Evolutionary conservation across 192 early-diverging fungal genomes (phyloP).

Genomic region (Fimicolochytrium jonesii): DNA sequence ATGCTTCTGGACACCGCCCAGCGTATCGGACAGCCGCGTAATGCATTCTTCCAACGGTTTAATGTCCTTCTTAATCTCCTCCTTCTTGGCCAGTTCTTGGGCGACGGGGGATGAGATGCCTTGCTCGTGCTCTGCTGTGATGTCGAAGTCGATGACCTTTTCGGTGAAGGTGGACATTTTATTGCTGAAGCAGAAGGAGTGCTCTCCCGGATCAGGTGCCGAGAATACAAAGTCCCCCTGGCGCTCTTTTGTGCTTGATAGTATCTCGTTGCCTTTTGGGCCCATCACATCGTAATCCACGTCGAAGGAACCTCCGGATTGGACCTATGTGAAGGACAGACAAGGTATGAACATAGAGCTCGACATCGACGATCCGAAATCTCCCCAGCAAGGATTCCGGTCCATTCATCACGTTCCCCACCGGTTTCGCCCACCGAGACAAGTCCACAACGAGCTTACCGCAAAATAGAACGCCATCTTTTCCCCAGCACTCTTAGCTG

Average conservation of each 20-base stretch:
- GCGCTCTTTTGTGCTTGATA: constrained; percentile 80
- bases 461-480: constrained; percentile 98
- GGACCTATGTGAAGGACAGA: constrained; percentile 57
- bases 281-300: constrained; percentile 87
- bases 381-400: no score
- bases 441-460: constrained; percentile 50
- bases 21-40: constrained; percentile 48
- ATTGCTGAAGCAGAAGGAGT: constrained; percentile 97
- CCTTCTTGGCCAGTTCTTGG: constrained; percentile 4
- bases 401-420: no score
- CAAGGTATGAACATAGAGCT: not conserved
- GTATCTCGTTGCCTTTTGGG: constrained; percentile 63
- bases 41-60: constrained; percentile 51
- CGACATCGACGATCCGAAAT: no score
- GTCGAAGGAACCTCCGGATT: constrained; percentile 95
- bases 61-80: constrained; percentile 45
- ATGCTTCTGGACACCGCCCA: constrained; percentile 70
- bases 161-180: constrained; percentile 90
- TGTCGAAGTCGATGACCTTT: constrained; percentile 92
- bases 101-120: not conserved
- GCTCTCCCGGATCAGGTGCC: constrained; percentile 81
- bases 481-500: constrained; percentile 71
- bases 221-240: constrained; percentile 95
- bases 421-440: no score
- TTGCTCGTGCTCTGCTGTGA: constrained; percentile 83